Evolutionary conservation across 1,139 yeast species (phyloP).

Genomic region (Scheffersomyces titani): DNA sequence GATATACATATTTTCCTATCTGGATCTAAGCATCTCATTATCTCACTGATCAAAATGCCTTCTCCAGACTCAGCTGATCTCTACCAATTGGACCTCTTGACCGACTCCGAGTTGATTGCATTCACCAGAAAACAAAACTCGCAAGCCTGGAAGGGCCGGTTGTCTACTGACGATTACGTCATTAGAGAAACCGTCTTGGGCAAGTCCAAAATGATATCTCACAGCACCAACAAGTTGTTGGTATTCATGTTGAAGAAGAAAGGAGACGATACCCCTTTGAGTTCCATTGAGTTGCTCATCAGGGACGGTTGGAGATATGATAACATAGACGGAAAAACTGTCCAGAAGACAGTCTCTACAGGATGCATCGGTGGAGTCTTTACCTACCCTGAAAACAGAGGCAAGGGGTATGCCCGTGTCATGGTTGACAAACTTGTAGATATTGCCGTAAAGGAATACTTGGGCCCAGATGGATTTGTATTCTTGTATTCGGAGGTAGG

Average conservation of each 20-base stretch:
- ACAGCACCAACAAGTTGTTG: constrained; percentile 22
- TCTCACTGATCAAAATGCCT: constrained; percentile 1
- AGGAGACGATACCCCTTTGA: constrained; percentile 22
- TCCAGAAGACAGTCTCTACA: constrained; percentile 15
- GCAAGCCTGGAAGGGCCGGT: constrained; percentile 53
- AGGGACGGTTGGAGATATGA: constrained; percentile 30
- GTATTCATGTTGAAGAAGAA: constrained; percentile 33
- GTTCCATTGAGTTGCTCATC: constrained; percentile 41
- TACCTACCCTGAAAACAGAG: constrained; percentile 58
- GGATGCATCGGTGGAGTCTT: constrained; percentile 35
- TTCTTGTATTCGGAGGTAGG: constrained; percentile 75
- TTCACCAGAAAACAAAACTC: constrained; percentile 53
- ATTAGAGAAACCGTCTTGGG: constrained; percentile 51
- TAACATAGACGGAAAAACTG: constrained; percentile 19
- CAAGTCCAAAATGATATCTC: constrained; percentile 28
- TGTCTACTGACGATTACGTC: constrained; percentile 49
- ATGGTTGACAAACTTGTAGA: constrained; percentile 56
- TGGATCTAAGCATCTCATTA: background rate
- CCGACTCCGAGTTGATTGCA: constrained; percentile 34
- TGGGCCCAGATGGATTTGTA: constrained; percentile 43
- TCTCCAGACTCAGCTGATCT: constrained; percentile 2
- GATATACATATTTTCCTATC: background rate
- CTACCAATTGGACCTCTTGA: constrained; percentile 11
- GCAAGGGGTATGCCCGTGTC: constrained; percentile 62
- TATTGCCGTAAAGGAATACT: constrained; percentile 15